phyloP scores from a whole-genome alignment of 1,284 basidiomycete species.

The Exsudoporus floridanus region DNA sequence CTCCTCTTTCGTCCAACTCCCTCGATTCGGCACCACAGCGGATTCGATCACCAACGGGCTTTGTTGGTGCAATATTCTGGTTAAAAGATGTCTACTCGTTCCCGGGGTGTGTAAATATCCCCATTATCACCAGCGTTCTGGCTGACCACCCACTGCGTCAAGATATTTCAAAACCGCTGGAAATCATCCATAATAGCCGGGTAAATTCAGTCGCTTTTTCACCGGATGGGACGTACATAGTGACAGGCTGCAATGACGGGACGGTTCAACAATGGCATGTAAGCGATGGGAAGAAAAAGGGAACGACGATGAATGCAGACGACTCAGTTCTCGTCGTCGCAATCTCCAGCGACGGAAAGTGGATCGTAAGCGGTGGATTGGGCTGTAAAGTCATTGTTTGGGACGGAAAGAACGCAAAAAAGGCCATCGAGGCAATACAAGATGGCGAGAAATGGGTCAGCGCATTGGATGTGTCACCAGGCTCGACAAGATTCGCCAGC shows the following conservation, averaged over 20 bases:
- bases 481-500: conserved; percentile 16
- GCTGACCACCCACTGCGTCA: not conserved
- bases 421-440: conserved; percentile 3
- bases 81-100: conserved; percentile 3
- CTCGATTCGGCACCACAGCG: not conserved
- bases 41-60: not conserved
- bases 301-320: conserved; percentile 11
- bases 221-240: conserved; percentile 15
- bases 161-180: conserved; percentile 8
- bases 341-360: conserved; percentile 20
- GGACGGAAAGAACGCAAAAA: conserved; percentile 17
- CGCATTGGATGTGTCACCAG: conserved; percentile 18
- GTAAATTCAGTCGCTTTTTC: conserved; percentile 21
- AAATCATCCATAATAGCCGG: conserved; percentile 5
- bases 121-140: not conserved
- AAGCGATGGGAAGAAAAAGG: conserved; percentile 10
- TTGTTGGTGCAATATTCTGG: not conserved
- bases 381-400: conserved; percentile 13
- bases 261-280: conserved; percentile 19
- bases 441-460: conserved; percentile 9
- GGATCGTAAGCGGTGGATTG: conserved; percentile 17
- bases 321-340: conserved; percentile 11
- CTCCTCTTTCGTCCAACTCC: not conserved
- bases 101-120: conserved; percentile 1
- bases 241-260: conserved; percentile 17